Conservation (phyloP, 495 filamentous ascomycete genomes). For the Achaetomiella virescens region DNA sequence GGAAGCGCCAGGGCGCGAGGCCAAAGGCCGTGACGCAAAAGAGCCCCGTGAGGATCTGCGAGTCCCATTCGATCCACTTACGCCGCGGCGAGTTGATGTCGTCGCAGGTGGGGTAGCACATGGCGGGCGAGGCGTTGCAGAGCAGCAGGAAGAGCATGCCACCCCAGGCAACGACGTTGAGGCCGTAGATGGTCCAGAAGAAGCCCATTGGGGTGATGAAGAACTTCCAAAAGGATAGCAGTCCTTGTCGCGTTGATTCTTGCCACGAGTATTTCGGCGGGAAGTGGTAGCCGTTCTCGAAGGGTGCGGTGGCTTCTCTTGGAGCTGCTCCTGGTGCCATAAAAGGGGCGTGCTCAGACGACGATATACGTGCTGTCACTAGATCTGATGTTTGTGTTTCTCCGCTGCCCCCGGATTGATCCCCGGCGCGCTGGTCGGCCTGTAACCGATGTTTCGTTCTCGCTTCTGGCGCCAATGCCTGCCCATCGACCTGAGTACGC, state of each 20-base stretch:
- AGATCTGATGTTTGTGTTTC: background rate
- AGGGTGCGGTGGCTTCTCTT: slow-evolving; percentile 18
- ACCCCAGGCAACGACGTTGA: slow-evolving; percentile 82
- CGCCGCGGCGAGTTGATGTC: slow-evolving; percentile 65
- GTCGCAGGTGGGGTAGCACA: slow-evolving; percentile 71
- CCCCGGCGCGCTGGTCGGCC: background rate
- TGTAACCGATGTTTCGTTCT: background rate
- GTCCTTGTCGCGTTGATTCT: slow-evolving; percentile 50
- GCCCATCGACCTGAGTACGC: background rate
- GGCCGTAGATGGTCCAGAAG: slow-evolving; percentile 67
- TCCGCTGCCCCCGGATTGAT: background rate
- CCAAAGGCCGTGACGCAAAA: slow-evolving; percentile 88
- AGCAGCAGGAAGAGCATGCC: slow-evolving; percentile 84
- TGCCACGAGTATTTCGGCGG: slow-evolving; percentile 59
- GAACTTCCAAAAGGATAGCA: slow-evolving; percentile 51
- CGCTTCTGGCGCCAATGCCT: background rate
- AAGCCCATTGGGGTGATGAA: slow-evolving; percentile 63
- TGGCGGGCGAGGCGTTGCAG: slow-evolving; percentile 65
- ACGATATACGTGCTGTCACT: background rate
- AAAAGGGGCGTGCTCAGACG: slow-evolving; percentile 6
- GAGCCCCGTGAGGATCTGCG: slow-evolving; percentile 74
- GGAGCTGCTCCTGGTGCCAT: background rate
- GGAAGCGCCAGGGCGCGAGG: slow-evolving; percentile 76
- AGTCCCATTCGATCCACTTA: slow-evolving; percentile 80
- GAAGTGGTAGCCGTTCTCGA: slow-evolving; percentile 61